A percentile compares a stretch with the other conserved stretches of the same genome.
Evolutionary conservation across 1,284 basidiomycete genomes (phyloP).

Genomic region (Moesziomyces globuligerus): DNA sequence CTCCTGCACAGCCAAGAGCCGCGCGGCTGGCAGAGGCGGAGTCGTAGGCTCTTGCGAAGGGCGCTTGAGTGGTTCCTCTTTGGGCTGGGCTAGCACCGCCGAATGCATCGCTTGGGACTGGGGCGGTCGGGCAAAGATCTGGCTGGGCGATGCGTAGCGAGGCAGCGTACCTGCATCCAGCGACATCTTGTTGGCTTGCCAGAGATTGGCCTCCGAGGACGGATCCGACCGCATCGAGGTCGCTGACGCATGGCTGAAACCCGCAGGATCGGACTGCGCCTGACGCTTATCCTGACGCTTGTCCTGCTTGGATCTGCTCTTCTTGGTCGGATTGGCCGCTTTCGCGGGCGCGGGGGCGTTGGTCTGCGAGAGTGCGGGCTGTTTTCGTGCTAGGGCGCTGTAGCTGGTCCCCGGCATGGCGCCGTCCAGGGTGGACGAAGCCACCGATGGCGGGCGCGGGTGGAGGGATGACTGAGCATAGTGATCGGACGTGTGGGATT

Average conservation of each 20-base stretch:
- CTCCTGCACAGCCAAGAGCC: slow-evolving; percentile 25
- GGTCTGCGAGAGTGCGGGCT: neutral
- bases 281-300: slow-evolving; percentile 12
- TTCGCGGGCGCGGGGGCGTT: neutral
- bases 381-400: slow-evolving; percentile 1
- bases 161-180: slow-evolving; percentile 4
- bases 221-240: too few species aligned
- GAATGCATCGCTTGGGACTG: slow-evolving; percentile 4
- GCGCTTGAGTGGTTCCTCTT: slow-evolving; percentile 6
- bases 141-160: slow-evolving; percentile 29
- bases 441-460: slow-evolving; percentile 3
- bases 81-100: slow-evolving; percentile 10
- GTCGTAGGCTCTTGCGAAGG: slow-evolving; percentile 26
- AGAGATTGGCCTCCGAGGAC: too few species aligned
- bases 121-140: slow-evolving; percentile 21
- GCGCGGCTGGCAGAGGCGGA: slow-evolving; percentile 11
- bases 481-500: slow-evolving; percentile 7
- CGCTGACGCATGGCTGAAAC: too few species aligned
- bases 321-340: slow-evolving; percentile 15
- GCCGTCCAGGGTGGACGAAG: slow-evolving; percentile 26
- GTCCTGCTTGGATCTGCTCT: slow-evolving; percentile 8
- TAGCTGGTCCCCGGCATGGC: slow-evolving; percentile 28
- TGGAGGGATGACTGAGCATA: slow-evolving; percentile 8
- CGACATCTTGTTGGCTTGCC: neutral
- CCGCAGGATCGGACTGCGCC: neutral